Evolutionary conservation across 257 asterid species (phyloP).

Genomic region (Nicotiana undulata): DNA sequence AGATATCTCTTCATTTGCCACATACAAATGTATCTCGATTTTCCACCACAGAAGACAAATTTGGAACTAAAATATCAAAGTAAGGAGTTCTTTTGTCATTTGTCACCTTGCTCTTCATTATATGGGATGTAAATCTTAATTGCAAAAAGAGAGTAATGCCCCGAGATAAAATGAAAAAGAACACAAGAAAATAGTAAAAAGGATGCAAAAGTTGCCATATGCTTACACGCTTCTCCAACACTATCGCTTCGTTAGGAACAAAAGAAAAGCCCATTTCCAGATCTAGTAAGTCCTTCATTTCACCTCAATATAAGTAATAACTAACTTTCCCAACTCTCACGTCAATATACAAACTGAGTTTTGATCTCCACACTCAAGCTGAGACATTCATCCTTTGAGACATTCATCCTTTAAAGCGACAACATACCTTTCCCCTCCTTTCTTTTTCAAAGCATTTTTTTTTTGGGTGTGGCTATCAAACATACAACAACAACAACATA

Average conservation of each 20-base stretch:
- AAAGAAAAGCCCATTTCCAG: not conserved
- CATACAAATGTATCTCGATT: not conserved
- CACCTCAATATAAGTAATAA: not conserved
- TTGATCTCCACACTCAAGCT: not conserved
- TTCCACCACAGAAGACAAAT: not conserved
- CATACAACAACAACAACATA: not conserved
- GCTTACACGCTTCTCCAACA: not conserved
- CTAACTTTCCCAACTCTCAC: not conserved
- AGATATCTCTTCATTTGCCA: constrained; percentile 1
- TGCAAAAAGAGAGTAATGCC: not conserved
- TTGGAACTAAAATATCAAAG: not conserved
- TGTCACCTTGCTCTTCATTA: not conserved
- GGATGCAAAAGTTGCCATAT: not conserved
- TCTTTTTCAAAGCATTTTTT: not conserved
- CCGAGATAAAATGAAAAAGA: not conserved
- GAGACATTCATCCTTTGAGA: not conserved
- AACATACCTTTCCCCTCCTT: not conserved
- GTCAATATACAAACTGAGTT: not conserved
- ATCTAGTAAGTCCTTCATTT: not conserved
- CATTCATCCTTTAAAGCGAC: not conserved
- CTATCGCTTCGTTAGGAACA: not conserved
- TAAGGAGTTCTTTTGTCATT: not conserved
- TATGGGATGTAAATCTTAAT: not conserved
- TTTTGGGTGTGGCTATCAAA: not conserved
- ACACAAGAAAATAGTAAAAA: not conserved